Evolutionary conservation across 768 basidiomycete species (phyloP).

Genomic region (Termitomyces sp.): DNA sequence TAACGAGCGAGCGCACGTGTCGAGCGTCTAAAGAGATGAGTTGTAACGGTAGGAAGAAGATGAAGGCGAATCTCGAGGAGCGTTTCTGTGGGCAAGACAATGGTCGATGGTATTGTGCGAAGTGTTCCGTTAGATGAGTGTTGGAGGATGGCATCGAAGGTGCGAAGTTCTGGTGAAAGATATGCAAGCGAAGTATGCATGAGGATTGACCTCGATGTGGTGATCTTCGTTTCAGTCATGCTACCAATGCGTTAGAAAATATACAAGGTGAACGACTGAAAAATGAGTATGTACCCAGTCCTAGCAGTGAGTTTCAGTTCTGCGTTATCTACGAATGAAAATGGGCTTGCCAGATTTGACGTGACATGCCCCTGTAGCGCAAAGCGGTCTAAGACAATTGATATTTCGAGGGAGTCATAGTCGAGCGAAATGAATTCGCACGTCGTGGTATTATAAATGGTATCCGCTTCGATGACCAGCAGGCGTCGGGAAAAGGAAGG

Average conservation of each 20-base stretch:
- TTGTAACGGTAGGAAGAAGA: slow-evolving; percentile 37
- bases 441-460: slow-evolving; percentile 14
- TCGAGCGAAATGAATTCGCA: slow-evolving; percentile 13
- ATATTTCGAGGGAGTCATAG: slow-evolving; percentile 8
- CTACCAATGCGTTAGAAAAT: not conserved
- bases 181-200: slow-evolving; percentile 49
- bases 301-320: slow-evolving; percentile 3
- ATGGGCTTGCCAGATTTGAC: slow-evolving; percentile 23
- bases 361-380: slow-evolving; percentile 31
- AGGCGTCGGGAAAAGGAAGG: slow-evolving; percentile 23
- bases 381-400: slow-evolving; percentile 15
- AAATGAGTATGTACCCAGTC: slow-evolving; percentile 2
- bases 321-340: slow-evolving; percentile 11
- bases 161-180: slow-evolving; percentile 38
- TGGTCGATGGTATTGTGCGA: slow-evolving; percentile 10
- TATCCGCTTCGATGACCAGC: slow-evolving; percentile 19
- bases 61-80: slow-evolving; percentile 45
- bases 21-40: slow-evolving; percentile 36
- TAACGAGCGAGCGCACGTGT: slow-evolving; percentile 34
- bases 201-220: slow-evolving; percentile 37
- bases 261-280: slow-evolving; percentile 1
- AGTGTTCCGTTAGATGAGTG: slow-evolving; percentile 7
- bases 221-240: slow-evolving; percentile 22
- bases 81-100: slow-evolving; percentile 43
- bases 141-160: slow-evolving; percentile 34